These are phyloP conservation scores for Rhodamnia rubescens DNA, from an alignment of 345 rosid species.

Conservation along the genomic window DNA sequence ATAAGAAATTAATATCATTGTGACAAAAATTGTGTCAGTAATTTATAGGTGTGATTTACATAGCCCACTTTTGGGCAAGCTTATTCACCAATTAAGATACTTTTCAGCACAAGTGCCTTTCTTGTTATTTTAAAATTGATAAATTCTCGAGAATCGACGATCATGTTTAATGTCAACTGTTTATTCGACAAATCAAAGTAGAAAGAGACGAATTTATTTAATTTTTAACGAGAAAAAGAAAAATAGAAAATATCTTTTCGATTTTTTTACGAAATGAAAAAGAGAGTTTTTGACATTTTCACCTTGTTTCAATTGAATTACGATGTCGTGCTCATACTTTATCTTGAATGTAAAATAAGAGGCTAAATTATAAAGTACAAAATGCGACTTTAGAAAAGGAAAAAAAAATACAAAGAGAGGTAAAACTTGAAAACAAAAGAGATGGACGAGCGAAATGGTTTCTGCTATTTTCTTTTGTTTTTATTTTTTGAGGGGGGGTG, in stretches of 20 bases:
- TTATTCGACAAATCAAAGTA: neutral
- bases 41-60: neutral
- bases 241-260: no score
- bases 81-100: neutral
- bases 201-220: neutral
- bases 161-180: neutral
- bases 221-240: no score
- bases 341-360: neutral
- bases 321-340: neutral
- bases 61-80: neutral
- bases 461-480: neutral
- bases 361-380: neutral
- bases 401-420: no score
- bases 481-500: neutral
- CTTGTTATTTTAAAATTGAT: neutral
- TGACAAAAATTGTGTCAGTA: neutral
- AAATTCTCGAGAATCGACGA: no score
- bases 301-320: neutral
- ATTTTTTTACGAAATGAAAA: accelerated
- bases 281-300: neutral
- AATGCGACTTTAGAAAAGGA: neutral
- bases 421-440: no score
- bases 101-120: neutral
- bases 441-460: neutral
- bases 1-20: neutral